Conservation (phyloP, 225 moss, liverwort and hornwort genomes). For the Antitrichia curtipendula region DNA sequence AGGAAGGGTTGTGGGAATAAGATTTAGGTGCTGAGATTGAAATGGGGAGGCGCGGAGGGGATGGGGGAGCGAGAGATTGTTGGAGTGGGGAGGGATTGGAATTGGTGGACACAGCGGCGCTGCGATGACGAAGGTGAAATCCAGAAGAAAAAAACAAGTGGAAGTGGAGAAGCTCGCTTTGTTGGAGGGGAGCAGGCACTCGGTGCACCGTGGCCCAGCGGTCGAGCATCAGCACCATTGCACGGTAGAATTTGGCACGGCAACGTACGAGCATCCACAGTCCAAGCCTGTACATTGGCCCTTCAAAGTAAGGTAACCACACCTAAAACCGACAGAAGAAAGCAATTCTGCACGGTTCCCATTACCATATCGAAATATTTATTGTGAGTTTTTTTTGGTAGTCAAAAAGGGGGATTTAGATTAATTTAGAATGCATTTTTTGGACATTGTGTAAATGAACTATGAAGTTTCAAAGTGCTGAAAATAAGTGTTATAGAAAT, state of each 20-base stretch:
- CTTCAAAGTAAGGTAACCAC: not conserved
- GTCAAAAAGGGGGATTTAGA: not conserved
- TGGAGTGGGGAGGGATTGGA: not conserved
- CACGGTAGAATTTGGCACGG: not conserved
- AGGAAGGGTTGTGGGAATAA: not conserved
- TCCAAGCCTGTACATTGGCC: not conserved
- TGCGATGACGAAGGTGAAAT: not conserved
- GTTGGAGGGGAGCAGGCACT: not conserved
- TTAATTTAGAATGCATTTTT: not conserved
- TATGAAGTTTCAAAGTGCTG: not conserved
- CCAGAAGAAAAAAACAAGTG: not conserved
- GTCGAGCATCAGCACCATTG: not conserved
- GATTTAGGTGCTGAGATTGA: not conserved
- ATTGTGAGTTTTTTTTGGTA: not conserved
- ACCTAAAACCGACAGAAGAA: not conserved
- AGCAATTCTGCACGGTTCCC: not conserved
- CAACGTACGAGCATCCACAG: not conserved
- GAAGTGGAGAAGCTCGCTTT: not conserved
- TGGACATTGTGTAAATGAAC: fast-evolving
- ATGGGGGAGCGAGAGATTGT: too few relatives aligned
- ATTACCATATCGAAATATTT: not conserved
- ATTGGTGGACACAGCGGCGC: not conserved
- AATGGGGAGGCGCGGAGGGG: not conserved
- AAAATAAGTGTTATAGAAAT: not conserved
- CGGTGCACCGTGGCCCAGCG: not conserved